Evolutionary conservation across 768 basidiomycete species (phyloP), one percentile per base, ranked within the genome.

Genomic region (Russula dissimulans): DNA sequence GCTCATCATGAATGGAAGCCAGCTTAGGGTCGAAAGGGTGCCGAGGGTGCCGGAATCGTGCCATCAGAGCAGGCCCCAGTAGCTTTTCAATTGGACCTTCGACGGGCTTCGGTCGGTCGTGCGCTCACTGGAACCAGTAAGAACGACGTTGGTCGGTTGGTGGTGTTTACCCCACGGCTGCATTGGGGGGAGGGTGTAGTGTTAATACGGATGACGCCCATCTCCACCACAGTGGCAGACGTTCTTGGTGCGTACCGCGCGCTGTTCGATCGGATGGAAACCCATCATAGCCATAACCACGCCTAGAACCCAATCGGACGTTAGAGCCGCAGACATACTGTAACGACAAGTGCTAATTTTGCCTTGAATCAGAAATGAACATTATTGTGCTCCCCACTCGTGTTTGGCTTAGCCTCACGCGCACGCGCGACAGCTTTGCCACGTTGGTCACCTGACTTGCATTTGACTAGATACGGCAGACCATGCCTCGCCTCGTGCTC

Each of bases 391-490:
- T 47, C 3, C 10, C 14, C 10, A 45, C 55, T 52, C 55, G 44
- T 57, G 60, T 57, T 52, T 52, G 31, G 55, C 46, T 46, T 52
- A 47, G 56, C 44, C 41, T n/a, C n/a, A n/a, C n/a, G 54, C 12
- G 38, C 34, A 43, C 49, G 56, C 60, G 54, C 39, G 48, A 44
- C 26, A 14, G 18, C 51, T 52, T 17, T 34, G 15, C 8, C 32
- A 5, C 36, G 53, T 7, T 17, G 15, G 42, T 57, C 60, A 61
- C 56, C 60, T 61, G 60, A 62, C 51, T 32, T 18, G 55, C 39
- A 62, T 62, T 53, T 62, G 61, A 26, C 61, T 36, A 51, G 39
- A 57, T 61, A 42, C 26, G 44, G 60, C 7, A 43, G 31, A 32
- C 47, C 54, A 36, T 34, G 31, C 36, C 26, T 51, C 10, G 60